phyloP scores from a whole-genome alignment of 2,329 filamentous ascomycete genomes.

The Colletotrichum karsti region DNA sequence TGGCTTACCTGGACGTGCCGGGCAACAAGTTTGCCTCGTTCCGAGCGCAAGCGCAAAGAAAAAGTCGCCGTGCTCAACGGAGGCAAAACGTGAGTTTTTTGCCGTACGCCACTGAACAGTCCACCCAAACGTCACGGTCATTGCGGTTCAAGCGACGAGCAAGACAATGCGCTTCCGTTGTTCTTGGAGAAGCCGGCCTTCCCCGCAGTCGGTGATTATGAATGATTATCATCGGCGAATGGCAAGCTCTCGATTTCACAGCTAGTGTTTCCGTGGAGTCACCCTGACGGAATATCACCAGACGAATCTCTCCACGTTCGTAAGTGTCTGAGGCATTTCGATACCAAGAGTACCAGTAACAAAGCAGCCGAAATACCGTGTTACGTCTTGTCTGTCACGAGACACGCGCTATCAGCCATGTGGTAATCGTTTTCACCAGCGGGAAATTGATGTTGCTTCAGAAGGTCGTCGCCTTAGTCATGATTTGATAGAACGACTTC shows the following conservation, averaged over 20 bases:
- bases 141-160: neutral
- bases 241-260: slow-evolving; percentile 11
- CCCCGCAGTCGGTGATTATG: neutral
- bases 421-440: neutral
- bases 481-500: neutral
- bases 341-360: neutral
- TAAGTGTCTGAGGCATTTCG: neutral
- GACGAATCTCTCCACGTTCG: neutral
- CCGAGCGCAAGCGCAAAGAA: neutral
- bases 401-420: too few relatives aligned
- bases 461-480: slow-evolving; percentile 7
- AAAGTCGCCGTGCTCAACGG: neutral
- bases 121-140: neutral
- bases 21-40: neutral
- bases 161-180: neutral
- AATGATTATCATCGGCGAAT: slow-evolving; percentile 8
- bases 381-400: neutral
- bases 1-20: neutral
- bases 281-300: slow-evolving; percentile 9
- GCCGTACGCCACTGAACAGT: slow-evolving; percentile 11
- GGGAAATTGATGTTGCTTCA: neutral
- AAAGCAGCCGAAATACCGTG: neutral
- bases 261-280: neutral
- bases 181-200: neutral
- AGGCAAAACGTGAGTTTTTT: slow-evolving; percentile 18